Base-by-base conservation (phyloP, 805 yeast species). In the Saturnispora sanitii region DNA sequence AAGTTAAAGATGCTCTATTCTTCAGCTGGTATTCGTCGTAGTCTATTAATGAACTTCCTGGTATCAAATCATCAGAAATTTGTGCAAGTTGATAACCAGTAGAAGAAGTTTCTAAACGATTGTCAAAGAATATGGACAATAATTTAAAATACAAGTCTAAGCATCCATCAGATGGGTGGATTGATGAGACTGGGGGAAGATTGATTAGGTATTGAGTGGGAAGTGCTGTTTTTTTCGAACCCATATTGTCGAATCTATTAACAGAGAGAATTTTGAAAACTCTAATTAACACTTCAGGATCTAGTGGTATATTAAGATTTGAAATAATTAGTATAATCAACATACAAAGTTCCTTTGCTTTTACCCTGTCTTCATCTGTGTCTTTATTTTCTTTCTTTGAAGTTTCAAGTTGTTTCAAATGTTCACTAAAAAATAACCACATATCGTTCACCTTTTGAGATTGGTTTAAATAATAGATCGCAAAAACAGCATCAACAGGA, bases 121-220 rank as follows among this genome's bases (percentile, higher is more conserved):
- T 42, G 4, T 43, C 41, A 2, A 52, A 49, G 37, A 52, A 60
- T 1, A 53, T 43, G 3, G 44, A 45, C 30, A 61, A 39, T 12
- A 60, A 34, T 41, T 55, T 60, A 35, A 61, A 50, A 40, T 60
- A 62, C 34, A 54, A 49, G 23, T 56, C 60, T 9, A 61, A 39
- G 32, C 57, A 51, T 1, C 62, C 62, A 42, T 61, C 66, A 1
- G n/a, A 44, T 40, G 2, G 41, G 45, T 4, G 26, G 11, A 4
- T 52, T 26, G 1, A 37, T 35, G n/a, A 36, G 23, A 5, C 48
- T 41, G 4, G 29, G 38, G 4, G 54, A 54, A 6, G 44, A 18
- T 6, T 45, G 34, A n/a, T 40, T 30, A 2, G 47, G 21, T 42
- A 50, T 42, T 39, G 20, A 4, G 45, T 32, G 4, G 49, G 33